Evolutionary conservation across 257 asterid species (phyloP).

Genomic region (Solanum chilense): DNA sequence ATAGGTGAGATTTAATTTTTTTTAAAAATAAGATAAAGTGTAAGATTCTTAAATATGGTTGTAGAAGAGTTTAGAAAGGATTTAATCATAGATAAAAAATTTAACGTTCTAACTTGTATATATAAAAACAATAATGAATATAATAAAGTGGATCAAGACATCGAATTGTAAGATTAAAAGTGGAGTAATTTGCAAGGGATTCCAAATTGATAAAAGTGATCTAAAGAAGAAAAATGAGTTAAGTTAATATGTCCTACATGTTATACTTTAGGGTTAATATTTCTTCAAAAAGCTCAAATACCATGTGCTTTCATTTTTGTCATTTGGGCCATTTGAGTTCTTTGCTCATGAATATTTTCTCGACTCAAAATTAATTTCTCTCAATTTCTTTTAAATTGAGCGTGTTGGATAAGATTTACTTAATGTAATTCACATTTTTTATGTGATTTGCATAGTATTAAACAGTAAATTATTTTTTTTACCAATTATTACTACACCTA

Average conservation of each 20-base stretch:
- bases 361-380: too few species aligned
- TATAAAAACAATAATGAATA: neutral
- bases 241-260: neutral
- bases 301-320: neutral
- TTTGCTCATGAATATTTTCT: neutral
- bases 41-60: accelerated
- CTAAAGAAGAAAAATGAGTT: neutral
- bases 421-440: too few species aligned
- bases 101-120: neutral
- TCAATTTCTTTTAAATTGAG: too few species aligned
- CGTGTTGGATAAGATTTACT: accelerated
- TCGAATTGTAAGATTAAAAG: neutral
- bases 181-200: neutral
- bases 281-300: neutral
- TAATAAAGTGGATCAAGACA: neutral
- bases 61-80: neutral
- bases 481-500: neutral
- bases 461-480: too few species aligned
- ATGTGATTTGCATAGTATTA: too few species aligned
- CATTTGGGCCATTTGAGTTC: neutral
- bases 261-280: neutral
- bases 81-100: neutral
- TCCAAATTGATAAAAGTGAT: neutral
- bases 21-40: too few species aligned
- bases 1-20: neutral